Evolutionary conservation across 1,139 yeast genomes (phyloP), one percentile per base, ranked within the genome.

Genomic region (Blastobotrys raffinosifermentans): DNA sequence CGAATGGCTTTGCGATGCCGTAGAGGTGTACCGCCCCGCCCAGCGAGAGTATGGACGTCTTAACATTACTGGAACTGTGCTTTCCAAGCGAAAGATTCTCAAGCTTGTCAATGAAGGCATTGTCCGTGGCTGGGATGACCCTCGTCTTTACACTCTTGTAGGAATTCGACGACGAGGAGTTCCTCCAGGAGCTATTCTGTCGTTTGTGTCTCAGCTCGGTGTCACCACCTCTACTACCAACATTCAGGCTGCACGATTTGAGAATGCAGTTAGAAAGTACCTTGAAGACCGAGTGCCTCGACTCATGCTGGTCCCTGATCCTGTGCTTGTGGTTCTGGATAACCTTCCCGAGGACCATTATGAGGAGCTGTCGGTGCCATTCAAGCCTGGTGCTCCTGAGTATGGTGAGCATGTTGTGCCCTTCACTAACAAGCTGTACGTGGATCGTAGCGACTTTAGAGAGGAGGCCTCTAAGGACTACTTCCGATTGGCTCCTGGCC

Each of bases 121-220:
- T 52, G 99, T 93, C 22, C 77, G 96, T 61, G 96, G 86, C 31
- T 93, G 99, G 98, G 94, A 93, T 63, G 99, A 93, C 64, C 99
- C 99, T 51, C 77, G 99, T 57, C 72, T 93, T 56, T 91, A 79
- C 63, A 93, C 99, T 6, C 73, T 93, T 50, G 98, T 87, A 54
- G 96, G 94, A 32, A 79, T 93, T 44, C 82, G 86, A 58, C 84
- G 99, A 63, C 84, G 99, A 61, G 99, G 99, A 67, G 80, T 93
- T 6, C 98, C 99, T 48, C 98, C 99, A n/a, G 97, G 97, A 25
- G 96, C 97, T 18, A 85, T 93, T 58, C 72, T 93, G 54, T 75
- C 87, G 27, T 93, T 93, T 61, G 84, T 93, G 55, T 86, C 89
- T 58, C 93, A 96, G 32, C 73, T 93, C 50, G 99, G 99, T 54